phyloP scores from a whole-genome alignment of 306 rosid genomes.

The Vigna angularis region DNA sequence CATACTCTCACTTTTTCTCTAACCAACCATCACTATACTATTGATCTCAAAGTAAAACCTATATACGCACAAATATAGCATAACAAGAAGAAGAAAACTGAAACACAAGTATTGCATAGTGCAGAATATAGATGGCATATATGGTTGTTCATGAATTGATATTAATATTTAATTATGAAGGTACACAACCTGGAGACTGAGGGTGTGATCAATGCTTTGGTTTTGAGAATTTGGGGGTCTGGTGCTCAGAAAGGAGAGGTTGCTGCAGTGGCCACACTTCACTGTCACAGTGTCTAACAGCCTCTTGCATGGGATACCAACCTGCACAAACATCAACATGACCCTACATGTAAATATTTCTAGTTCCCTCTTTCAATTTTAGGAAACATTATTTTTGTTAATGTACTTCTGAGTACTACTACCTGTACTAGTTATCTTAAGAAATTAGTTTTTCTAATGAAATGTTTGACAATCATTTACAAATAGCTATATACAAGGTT shows the following conservation, averaged over 20 bases:
- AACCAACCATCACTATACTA: not conserved
- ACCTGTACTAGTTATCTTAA: not conserved
- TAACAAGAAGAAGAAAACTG: not conserved
- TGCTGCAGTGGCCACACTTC: constrained; percentile 97
- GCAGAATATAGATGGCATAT: not conserved
- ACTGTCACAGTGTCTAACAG: constrained; percentile 93
- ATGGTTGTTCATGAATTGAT: not conserved
- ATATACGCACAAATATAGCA: not conserved
- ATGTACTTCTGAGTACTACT: not conserved
- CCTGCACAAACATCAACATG: constrained; percentile 54
- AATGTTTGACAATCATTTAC: not conserved
- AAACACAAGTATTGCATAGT: not conserved
- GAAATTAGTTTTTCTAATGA: not conserved
- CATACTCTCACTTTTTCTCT: constrained; percentile 4
- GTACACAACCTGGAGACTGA: constrained; percentile 67
- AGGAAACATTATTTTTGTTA: constrained; percentile 8
- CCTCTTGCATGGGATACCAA: constrained; percentile 94
- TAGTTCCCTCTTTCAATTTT: constrained; percentile 20
- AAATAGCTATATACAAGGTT: not conserved
- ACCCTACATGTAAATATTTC: constrained; percentile 1
- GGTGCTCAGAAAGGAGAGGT: constrained; percentile 91
- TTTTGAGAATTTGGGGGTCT: constrained; percentile 68
- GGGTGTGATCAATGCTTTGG: constrained; percentile 71
- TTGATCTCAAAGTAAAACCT: constrained; percentile 15
- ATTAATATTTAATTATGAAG: not conserved